These are phyloP conservation scores for Daldinia eschscholtzii DNA, from an alignment of 2,329 filamentous ascomycete species.

Conservation along the genomic window DNA sequence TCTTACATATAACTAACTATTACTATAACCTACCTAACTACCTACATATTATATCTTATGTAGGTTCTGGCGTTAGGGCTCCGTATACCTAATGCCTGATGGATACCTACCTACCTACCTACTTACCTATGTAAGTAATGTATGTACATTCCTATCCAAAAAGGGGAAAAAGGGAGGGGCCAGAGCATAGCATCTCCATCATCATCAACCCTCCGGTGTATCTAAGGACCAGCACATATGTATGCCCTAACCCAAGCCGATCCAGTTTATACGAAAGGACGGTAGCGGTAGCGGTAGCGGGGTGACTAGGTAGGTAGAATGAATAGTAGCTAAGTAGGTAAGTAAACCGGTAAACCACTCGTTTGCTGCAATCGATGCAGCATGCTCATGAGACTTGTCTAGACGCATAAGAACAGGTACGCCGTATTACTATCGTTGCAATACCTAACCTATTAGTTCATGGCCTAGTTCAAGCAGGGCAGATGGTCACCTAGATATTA, in stretches of 20 bases:
- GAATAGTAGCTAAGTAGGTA: background rate
- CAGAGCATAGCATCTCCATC: conserved; percentile 8
- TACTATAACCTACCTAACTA: background rate
- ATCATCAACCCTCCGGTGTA: background rate
- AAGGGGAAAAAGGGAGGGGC: background rate
- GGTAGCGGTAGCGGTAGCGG: conserved; percentile 2
- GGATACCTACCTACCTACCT: background rate
- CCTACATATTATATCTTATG: background rate
- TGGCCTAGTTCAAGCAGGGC: background rate
- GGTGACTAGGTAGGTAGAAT: conserved; percentile 1
- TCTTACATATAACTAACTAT: background rate
- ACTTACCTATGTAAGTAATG: background rate
- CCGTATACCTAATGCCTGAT: conserved; percentile 4
- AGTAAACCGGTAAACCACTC: background rate
- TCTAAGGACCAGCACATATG: background rate
- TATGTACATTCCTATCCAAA: conserved; percentile 3
- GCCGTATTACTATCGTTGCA: background rate
- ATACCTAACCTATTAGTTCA: background rate
- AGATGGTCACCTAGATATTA: conserved; percentile 10
- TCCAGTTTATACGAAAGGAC: background rate
- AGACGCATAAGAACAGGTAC: conserved; percentile 4
- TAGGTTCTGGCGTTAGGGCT: background rate
- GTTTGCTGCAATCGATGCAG: conserved; percentile 5
- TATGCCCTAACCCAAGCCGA: background rate
- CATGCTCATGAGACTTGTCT: conserved; percentile 12